Conservation (phyloP, 148 eudicot genomes). For the Vaccinium vitisidaea region DNA sequence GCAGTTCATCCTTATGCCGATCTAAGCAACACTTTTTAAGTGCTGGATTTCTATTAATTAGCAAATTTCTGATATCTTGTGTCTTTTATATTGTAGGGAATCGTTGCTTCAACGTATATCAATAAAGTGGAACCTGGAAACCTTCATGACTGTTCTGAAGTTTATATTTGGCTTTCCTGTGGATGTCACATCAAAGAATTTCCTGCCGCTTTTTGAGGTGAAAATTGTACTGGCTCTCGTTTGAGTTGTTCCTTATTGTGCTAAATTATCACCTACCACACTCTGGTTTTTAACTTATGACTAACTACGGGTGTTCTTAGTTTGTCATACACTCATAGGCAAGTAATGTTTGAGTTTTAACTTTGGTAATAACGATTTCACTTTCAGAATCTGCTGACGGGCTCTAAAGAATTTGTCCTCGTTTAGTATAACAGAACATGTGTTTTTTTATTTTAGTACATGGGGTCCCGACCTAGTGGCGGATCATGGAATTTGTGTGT, state of each 20-base stretch:
- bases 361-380: not conserved
- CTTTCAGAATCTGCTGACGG: not conserved
- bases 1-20: not conserved
- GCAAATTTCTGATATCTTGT: not conserved
- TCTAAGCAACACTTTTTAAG: not conserved
- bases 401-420: not conserved
- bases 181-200: slow-evolving; percentile 45
- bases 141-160: slow-evolving; percentile 52
- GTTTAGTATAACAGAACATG: not conserved
- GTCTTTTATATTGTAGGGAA: slow-evolving; percentile 49
- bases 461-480: not conserved
- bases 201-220: slow-evolving; percentile 63
- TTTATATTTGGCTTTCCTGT: slow-evolving; percentile 53
- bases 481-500: not conserved
- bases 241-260: not conserved
- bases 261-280: not conserved
- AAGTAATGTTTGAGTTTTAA: not conserved
- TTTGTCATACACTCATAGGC: not conserved
- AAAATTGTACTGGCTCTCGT: not conserved
- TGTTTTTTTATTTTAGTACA: not conserved
- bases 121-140: slow-evolving; percentile 54
- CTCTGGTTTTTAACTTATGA: not conserved
- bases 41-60: not conserved
- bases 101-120: slow-evolving; percentile 40
- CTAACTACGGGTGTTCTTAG: not conserved